Percentiles rank a stretch among this genome's conserved stretches.
These are phyloP conservation scores for Cyberlindnera mrakii DNA, from an alignment of 805 yeast genomes.

Conservation along the genomic window DNA sequence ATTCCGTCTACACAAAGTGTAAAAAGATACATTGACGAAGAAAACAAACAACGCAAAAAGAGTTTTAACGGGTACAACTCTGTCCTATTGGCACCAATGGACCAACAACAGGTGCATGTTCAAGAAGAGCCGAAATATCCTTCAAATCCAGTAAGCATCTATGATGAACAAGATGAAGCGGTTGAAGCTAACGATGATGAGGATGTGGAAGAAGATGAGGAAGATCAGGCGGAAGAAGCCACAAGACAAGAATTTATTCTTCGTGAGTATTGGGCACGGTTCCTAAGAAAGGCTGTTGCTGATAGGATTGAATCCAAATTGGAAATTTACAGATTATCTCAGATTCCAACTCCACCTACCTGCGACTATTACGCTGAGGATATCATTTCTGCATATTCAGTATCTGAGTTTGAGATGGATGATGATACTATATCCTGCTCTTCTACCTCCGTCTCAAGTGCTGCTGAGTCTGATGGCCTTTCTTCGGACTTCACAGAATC, in stretches of 20 bases:
- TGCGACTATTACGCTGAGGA: slow-evolving; percentile 8
- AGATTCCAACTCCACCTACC: slow-evolving; percentile 10
- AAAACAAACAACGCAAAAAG: not conserved
- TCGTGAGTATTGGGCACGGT: slow-evolving; percentile 12
- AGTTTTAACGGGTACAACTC: not conserved
- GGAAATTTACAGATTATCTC: slow-evolving; percentile 10
- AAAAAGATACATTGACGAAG: slow-evolving; percentile 7
- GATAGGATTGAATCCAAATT: slow-evolving; percentile 21
- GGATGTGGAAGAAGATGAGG: slow-evolving; percentile 3
- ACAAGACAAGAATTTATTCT: slow-evolving; percentile 6
- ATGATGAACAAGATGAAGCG: slow-evolving; percentile 3
- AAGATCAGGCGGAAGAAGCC: slow-evolving; percentile 4
- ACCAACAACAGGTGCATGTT: slow-evolving; percentile 5
- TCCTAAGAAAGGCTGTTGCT: slow-evolving; percentile 16
- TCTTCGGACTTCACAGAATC: slow-evolving; percentile 6
- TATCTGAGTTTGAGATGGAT: slow-evolving; percentile 4
- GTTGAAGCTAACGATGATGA: not conserved
- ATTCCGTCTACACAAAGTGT: slow-evolving; percentile 14
- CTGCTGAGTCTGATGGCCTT: slow-evolving; percentile 3
- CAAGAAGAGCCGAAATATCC: slow-evolving; percentile 4
- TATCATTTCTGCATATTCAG: not conserved
- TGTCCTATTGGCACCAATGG: slow-evolving; percentile 8
- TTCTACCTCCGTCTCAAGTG: slow-evolving; percentile 14
- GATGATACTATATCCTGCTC: slow-evolving; percentile 9
- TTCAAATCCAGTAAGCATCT: slow-evolving; percentile 5